Conservation (phyloP, 768 basidiomycete genomes). For the Suillus discolor region DNA sequence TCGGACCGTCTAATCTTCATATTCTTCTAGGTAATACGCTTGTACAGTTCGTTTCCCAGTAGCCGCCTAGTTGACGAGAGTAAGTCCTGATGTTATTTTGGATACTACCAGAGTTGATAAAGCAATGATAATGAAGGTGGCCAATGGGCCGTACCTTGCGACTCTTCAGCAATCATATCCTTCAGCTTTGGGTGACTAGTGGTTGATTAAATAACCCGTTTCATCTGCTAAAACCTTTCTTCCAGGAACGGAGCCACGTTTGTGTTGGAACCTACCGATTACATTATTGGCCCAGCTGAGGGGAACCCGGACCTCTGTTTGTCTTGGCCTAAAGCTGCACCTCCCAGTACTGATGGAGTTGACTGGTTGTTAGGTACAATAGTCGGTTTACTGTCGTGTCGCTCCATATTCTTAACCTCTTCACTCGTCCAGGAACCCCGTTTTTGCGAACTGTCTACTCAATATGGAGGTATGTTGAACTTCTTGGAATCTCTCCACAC, state of each 20-base stretch:
- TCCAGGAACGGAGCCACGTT: constrained; percentile 42
- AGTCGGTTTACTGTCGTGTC: background rate
- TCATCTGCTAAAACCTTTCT: constrained; percentile 8
- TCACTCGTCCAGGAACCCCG: constrained; percentile 46
- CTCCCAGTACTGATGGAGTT: constrained; percentile 71
- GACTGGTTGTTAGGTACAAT: constrained; percentile 79
- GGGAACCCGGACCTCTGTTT: constrained; percentile 70
- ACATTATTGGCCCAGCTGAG: constrained; percentile 68
- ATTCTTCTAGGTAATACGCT: constrained; percentile 57
- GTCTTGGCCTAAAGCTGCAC: constrained; percentile 69
- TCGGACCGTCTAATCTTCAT: constrained; percentile 7
- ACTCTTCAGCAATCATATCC: constrained; percentile 55
- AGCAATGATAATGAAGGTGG: constrained; percentile 42
- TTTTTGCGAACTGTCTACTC: constrained; percentile 81
- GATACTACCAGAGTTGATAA: background rate
- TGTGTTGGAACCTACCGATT: constrained; percentile 73
- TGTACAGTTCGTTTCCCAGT: constrained; percentile 60
- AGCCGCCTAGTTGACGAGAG: constrained; percentile 70
- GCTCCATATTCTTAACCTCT: background rate
- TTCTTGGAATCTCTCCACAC: background rate
- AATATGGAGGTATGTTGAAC: constrained; percentile 62
- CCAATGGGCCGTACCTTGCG: constrained; percentile 78
- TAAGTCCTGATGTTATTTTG: constrained; percentile 27
- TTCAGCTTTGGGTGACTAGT: constrained; percentile 68
- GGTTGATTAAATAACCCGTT: background rate